Base-by-base conservation (phyloP, 2,329 filamentous ascomycete species). In the Rachicladosporium sp. region DNA sequence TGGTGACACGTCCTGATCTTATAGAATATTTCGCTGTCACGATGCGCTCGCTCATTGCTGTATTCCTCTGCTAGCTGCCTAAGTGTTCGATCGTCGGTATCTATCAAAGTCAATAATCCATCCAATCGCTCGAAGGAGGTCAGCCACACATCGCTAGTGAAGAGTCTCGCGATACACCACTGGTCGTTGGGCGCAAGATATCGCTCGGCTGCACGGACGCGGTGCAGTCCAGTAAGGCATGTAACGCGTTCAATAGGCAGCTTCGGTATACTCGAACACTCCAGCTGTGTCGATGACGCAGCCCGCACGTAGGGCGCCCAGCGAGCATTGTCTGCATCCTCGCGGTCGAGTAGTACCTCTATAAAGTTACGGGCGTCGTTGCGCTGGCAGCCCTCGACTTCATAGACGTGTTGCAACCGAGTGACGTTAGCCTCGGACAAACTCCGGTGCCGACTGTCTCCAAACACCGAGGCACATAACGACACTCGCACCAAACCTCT, bases 121-220 rank as follows among this genome's bases (percentile, higher is more conserved):
- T 7, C 7, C 23, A 27, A 27, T 27, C 23, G 6, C 6, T 7
- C 23, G 6, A 27, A 2, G 8, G n/a, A n/a, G n/a, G n/a, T n/a
- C n/a, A n/a, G n/a, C n/a, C n/a, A 38, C 36, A 15, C 37, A 45
- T 40, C 43, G 15, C 38, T 33, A 12, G 41, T 39, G 31, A 41
- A 49, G 9, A 50, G 10, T 10, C 36, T 35, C 10, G 43, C 46
- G 8, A 40, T 40, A 46, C 44, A 50, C 46, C 43, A 50, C 19
- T 35, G 37, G 23, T 50, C 44, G 21, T 43, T 40, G 9, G 29
- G 34, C 31, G 41, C 36, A 6, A 50, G 44, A 35, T 27, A 38
- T 13, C 35, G 15, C 19, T 43, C n/a, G 10, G 43, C 47, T 9
- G 47, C 47, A 13, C 35, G 11, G 13, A 46, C 23, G 7, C 43